A percentile compares a stretch with the other conserved stretches of the same genome.
phyloP scores from a whole-genome alignment of 495 filamentous ascomycete genomes.

The Aspergillus bertholletiae region DNA sequence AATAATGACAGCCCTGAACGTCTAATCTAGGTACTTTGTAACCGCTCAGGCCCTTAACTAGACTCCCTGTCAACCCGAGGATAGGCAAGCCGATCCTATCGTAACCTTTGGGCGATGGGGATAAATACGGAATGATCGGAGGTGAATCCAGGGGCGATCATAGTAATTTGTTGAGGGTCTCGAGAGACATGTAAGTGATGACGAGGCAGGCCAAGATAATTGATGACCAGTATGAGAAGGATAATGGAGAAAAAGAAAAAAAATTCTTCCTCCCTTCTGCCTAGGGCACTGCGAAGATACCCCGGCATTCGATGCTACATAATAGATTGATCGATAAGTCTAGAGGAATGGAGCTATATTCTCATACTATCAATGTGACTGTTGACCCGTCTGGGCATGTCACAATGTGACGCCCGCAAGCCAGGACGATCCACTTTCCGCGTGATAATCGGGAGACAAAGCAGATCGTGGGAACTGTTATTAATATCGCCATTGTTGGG shows the following conservation, averaged over 20 bases:
- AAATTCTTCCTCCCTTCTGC: neutral
- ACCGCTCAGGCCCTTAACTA: neutral
- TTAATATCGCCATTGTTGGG: neutral
- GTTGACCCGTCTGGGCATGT: slow-evolving; percentile 9
- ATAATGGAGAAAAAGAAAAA: neutral
- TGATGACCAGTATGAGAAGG: neutral
- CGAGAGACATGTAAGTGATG: neutral
- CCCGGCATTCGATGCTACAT: neutral
- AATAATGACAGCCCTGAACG: neutral
- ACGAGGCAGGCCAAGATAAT: neutral
- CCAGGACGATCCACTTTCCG: slow-evolving; percentile 10
- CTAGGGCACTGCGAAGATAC: neutral
- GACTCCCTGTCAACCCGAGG: neutral
- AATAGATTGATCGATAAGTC: neutral
- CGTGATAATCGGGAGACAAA: slow-evolving; percentile 7
- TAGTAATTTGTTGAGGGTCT: neutral
- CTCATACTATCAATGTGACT: neutral
- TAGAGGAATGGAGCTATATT: neutral
- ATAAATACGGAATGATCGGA: neutral
- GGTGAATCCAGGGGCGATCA: neutral
- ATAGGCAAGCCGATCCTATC: neutral
- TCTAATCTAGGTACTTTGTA: neutral
- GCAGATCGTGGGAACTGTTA: neutral
- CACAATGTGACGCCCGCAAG: slow-evolving; percentile 9
- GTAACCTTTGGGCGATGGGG: neutral